Base-by-base conservation (phyloP, 495 filamentous ascomycete species). In the Penicillium cataractarum region DNA sequence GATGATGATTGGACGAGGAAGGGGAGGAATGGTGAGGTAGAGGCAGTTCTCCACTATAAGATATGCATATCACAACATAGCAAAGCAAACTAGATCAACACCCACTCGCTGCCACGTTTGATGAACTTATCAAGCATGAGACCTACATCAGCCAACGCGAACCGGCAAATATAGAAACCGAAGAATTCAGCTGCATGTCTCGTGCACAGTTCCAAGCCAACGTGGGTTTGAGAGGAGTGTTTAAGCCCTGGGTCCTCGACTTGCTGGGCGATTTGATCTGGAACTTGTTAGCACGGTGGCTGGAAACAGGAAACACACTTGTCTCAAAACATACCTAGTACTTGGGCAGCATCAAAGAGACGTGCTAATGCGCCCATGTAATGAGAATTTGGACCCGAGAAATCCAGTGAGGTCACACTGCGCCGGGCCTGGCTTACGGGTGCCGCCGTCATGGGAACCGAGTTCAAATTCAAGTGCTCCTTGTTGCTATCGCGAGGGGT, bases 111-210 rank as follows among this genome's bases (percentile, higher is more conserved):
- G 35, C 94, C 92, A 61, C 94, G 85, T 82, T 98, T 98, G 72
- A 99, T 87, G 70, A 94, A 98, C 75, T 98, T 99, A 75, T 99
- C 95, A 70, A 98, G 81, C 80, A 99, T 84, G 72, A 97, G 70
- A 42, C 87, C 83, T 62, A 99, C 78, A 75, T 99, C 95, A 8
- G 89, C 81, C 50, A 98, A 75, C 31, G 92, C 92, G 72, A 98
- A 99, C 17, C 96, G 91, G 74, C 94, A 97, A 19, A 99, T 83
- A 72, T 92, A 98, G 76, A 99, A 97, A 31, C 89, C 93, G 74
- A 99, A 99, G 78, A 99, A 99, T 70, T 98, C 95, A 32, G 96
- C 92, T 10, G 95, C 96, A 76, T 97, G 94, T 21, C 93, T 86
- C 31, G 92, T 91, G 74, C 92, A 92, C 19, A 98, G 84, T 75